Percentiles rank a stretch among this genome's conserved stretches.
phyloP scores from a whole-genome alignment of 1,284 basidiomycete genomes.

The Cryptococcus sp. region DNA sequence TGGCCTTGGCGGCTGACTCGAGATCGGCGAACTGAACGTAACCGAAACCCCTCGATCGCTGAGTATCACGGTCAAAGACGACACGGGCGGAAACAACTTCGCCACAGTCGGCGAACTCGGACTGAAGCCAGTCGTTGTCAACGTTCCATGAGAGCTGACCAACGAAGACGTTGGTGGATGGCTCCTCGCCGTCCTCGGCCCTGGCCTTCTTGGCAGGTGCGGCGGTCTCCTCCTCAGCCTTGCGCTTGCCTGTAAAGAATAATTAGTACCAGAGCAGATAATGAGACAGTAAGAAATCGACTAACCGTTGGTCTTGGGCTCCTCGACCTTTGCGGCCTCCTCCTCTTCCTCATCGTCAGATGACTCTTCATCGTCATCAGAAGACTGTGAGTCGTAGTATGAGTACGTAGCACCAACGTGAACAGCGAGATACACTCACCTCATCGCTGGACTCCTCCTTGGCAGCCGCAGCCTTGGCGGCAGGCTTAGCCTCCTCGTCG shows the following conservation, averaged over 20 bases:
- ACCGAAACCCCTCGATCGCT: slow-evolving; percentile 87
- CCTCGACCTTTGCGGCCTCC: slow-evolving; percentile 59
- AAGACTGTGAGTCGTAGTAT: slow-evolving; percentile 10
- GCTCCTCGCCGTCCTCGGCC: slow-evolving; percentile 57
- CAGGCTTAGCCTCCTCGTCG: slow-evolving; percentile 46
- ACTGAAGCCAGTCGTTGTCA: slow-evolving; percentile 92
- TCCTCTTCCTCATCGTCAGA: slow-evolving; percentile 50
- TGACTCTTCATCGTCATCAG: slow-evolving; percentile 19
- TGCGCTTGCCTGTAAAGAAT: slow-evolving; percentile 71
- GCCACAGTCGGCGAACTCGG: slow-evolving; percentile 87
- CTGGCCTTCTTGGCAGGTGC: slow-evolving; percentile 70
- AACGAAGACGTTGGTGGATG: slow-evolving; percentile 79
- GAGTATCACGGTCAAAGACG: slow-evolving; percentile 85
- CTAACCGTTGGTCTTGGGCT: slow-evolving; percentile 55
- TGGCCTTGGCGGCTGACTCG: slow-evolving; percentile 72
- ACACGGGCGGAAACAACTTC: slow-evolving; percentile 85
- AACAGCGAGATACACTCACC: slow-evolving; percentile 32
- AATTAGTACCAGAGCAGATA: not conserved
- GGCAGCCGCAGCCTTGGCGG: slow-evolving; percentile 39
- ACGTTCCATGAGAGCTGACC: slow-evolving; percentile 96
- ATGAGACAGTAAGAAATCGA: slow-evolving; percentile 28
- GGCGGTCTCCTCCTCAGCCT: slow-evolving; percentile 67
- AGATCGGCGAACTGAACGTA: slow-evolving; percentile 81
- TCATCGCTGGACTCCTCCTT: slow-evolving; percentile 50
- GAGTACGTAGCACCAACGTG: slow-evolving; percentile 1